Evolutionary conservation across 1,284 basidiomycete genomes (phyloP).

Genomic region (Cutaneotrichosporon cyanovorans): DNA sequence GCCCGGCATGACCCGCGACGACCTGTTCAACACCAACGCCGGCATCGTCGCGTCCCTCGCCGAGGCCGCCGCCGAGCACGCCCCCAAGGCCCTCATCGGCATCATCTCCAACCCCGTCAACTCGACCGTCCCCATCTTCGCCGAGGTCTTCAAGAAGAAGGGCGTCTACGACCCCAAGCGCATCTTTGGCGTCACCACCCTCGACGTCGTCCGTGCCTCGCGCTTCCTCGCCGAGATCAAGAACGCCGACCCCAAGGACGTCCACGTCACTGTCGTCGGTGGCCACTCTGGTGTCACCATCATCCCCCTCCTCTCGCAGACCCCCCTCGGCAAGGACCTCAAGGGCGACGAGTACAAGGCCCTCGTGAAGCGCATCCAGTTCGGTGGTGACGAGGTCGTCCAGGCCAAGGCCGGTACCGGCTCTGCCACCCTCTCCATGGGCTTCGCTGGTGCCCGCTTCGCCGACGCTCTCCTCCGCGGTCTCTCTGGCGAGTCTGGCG

Average conservation of each 20-base stretch:
- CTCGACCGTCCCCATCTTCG: constrained; percentile 96
- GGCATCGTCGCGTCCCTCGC: constrained; percentile 93
- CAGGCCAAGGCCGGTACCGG: constrained; percentile 85
- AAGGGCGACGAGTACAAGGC: constrained; percentile 53
- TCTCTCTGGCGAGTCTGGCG: constrained; percentile 78
- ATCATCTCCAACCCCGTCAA: constrained; percentile 97
- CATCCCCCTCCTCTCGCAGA: constrained; percentile 90
- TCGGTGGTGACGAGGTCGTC: constrained; percentile 87
- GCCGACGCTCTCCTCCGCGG: constrained; percentile 71
- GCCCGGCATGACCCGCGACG: constrained; percentile 60
- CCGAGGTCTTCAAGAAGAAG: constrained; percentile 88
- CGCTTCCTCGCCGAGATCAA: constrained; percentile 84
- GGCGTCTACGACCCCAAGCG: constrained; percentile 85
- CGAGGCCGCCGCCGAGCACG: constrained; percentile 70
- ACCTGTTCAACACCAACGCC: constrained; percentile 66
- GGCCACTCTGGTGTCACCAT: constrained; percentile 97
- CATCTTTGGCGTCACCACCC: constrained; percentile 94
- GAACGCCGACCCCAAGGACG: constrained; percentile 56
- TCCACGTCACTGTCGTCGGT: constrained; percentile 77
- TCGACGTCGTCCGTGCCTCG: constrained; percentile 94
- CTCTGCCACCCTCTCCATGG: constrained; percentile 82
- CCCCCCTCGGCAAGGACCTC: constrained; percentile 54
- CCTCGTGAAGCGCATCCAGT: constrained; percentile 85
- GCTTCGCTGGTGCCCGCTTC: constrained; percentile 80
- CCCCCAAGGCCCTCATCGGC: constrained; percentile 86